A percentile compares a stretch with the other conserved stretches of the same genome.
Conservation (phyloP, 306 rosid species). For the Dalbergia oliveri region DNA sequence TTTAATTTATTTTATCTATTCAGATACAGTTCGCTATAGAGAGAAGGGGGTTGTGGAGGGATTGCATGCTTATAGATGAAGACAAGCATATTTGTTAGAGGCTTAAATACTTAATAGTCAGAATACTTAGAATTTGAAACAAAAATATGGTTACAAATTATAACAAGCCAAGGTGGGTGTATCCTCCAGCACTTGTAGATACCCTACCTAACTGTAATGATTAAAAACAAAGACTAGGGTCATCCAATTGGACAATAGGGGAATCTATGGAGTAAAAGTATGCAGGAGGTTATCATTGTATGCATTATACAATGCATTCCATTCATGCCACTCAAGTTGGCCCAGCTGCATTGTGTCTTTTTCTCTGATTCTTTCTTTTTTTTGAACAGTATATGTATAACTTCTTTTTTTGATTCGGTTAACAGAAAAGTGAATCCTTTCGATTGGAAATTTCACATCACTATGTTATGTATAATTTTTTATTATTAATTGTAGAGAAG, state of each 20-base stretch:
- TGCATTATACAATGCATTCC: background rate
- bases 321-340: conserved; percentile 29
- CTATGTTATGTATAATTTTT: too few species aligned
- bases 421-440: background rate
- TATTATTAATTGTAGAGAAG: too few species aligned
- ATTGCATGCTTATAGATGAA: background rate
- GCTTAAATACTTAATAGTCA: background rate
- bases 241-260: background rate
- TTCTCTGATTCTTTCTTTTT: background rate
- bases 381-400: background rate
- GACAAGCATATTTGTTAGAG: background rate
- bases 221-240: background rate
- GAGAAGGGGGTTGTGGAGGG: too few species aligned
- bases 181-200: background rate
- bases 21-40: too few species aligned
- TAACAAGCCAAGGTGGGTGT: background rate
- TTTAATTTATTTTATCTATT: too few species aligned
- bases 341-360: background rate
- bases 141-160: background rate
- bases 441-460: too few species aligned
- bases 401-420: background rate
- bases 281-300: background rate
- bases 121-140: background rate
- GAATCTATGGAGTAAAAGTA: background rate
- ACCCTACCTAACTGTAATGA: background rate